Evolutionary conservation across 805 yeast species (phyloP), one percentile per base, ranked within the genome.

Genomic region (Candida multigemmis): DNA sequence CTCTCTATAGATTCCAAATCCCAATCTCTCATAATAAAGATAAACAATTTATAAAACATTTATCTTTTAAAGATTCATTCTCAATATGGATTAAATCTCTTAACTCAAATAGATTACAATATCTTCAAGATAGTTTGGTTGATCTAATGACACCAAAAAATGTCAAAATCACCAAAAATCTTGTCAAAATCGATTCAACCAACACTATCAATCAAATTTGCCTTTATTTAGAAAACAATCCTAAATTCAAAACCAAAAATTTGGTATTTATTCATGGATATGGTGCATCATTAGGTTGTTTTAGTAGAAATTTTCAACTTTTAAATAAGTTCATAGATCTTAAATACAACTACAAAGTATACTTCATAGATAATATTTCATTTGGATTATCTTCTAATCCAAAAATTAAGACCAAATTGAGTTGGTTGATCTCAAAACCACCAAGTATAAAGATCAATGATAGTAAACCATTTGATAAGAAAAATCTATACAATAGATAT

Each of bases 381-480:
- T 71, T 70, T 52, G 78, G 77, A 9, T 48, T 71, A 16, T 66
- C 74, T 8, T 61, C 72, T 6, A 60, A 70, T 33, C 72, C 75
- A 1, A 35, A 38, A 14, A 36, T 54, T 26, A 16, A 42, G 20
- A 31, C 49, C 30, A 13, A 27, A 8, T 26, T 25, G 2, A 32
- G 49, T 11, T 44, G 50, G 49, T 28, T 25, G 11, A 40, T 44
- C 9, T 30, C 35, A 7, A 34, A 31, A 19, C 37, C 48, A 20
- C 51, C 58, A 1, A 22, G 28, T 2, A 32, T 60, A 7, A 42
- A 40, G 16, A 16, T 59, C 17, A 41, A 41, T 17, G 62, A 56
- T 27, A 28, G 35, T 3, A 36, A 33, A 6, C 51, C 54, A 4
- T 46, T 56, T 1, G 49, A 44, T 9, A 41, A 44, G 7, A 41